Evolutionary conservation across 1,139 yeast species (phyloP), one percentile per base, ranked within the genome.

Genomic region (Nakaseomyces kungkrabaensis): DNA sequence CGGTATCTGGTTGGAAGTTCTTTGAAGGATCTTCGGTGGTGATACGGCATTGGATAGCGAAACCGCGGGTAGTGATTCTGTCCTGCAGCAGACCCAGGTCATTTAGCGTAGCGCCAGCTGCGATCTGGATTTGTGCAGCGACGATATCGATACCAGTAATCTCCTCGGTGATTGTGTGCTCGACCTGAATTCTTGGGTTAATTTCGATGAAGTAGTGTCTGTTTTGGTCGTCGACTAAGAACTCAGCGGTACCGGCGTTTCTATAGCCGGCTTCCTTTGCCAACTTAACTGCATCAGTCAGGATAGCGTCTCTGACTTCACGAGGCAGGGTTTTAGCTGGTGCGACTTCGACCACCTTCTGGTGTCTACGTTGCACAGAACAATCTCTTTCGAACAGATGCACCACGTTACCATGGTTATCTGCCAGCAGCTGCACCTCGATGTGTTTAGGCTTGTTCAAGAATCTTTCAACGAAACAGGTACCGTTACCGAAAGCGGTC

Each of bases 201-300:
- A 92, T 92, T 74, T 94, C 99, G 66, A 92, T 92, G 68, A 92
- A 92, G 72, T 92, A 92, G 70, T 92, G 98, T 71, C 97, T 84
- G 75, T 89, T 86, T 73, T 89, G 88, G 59, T 76, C 76, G 69
- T 94, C 98, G 54, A 94, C 97, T 62, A 92, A 76, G 69, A 94
- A 92, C 74, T 94, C 98, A 45, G 97, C 97, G 34, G 98, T 92
- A 73, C 99, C 99, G 31, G 99, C 99, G 67, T 92, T 92, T 71
- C 94, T 78, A 74, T 92, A 92, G 68, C 88, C 83, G 45, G 96
- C 95, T 48, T 82, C 76, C 63, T 77, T 78, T 43, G 98, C 98
- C 61, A 92, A 79, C 68, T 77, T 88, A 56, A 92, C 97, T 24
- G 98, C 98, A 68, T 92, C 98, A 46, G 87, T 79, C 63, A 92